A percentile compares a stretch with the other conserved stretches of the same genome.
Conservation (phyloP, 306 rosid genomes). For the Prunus mume region DNA sequence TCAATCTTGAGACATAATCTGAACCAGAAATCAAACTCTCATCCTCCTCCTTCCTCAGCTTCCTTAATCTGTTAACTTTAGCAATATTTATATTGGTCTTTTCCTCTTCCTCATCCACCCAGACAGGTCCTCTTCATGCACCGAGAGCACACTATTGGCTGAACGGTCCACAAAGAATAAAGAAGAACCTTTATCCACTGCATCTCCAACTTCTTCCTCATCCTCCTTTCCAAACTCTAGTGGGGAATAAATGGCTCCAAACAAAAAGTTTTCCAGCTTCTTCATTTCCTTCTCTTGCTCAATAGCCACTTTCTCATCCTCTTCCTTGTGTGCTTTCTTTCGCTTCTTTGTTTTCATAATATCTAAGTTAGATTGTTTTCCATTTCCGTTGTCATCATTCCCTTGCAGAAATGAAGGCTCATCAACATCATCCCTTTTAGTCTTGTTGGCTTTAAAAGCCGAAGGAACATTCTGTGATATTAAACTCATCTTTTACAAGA, state of each 20-base stretch:
- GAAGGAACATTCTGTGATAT: slow-evolving; percentile 59
- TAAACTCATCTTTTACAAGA: slow-evolving; percentile 59
- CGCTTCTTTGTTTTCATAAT: slow-evolving; percentile 47
- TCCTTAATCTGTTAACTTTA: slow-evolving; percentile 68
- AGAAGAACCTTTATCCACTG: slow-evolving; percentile 29
- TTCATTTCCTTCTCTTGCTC: slow-evolving; percentile 71
- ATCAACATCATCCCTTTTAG: slow-evolving; percentile 30
- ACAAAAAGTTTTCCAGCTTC: slow-evolving; percentile 67
- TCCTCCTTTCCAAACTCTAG: slow-evolving; percentile 59
- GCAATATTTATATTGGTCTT: slow-evolving; percentile 54
- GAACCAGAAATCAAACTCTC: slow-evolving; percentile 66
- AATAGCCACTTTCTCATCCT: slow-evolving; percentile 29
- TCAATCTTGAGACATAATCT: slow-evolving; percentile 77
- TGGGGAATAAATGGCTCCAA: slow-evolving; percentile 75
- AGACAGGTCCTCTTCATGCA: slow-evolving; percentile 56
- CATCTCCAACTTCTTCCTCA: slow-evolving; percentile 26
- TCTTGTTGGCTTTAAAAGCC: slow-evolving; percentile 33
- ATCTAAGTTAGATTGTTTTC: slow-evolving; percentile 20
- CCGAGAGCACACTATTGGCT: slow-evolving; percentile 43
- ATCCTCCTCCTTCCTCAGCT: slow-evolving; percentile 80
- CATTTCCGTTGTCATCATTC: slow-evolving; percentile 23
- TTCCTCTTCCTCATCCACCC: slow-evolving; percentile 91
- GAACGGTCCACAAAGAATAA: slow-evolving; percentile 67
- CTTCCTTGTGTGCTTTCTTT: slow-evolving; percentile 42
- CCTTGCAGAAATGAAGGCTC: slow-evolving; percentile 27